These are phyloP conservation scores for Pezicula neosporulosa DNA, from an alignment of 2,329 filamentous ascomycete species.

Conservation along the genomic window DNA sequence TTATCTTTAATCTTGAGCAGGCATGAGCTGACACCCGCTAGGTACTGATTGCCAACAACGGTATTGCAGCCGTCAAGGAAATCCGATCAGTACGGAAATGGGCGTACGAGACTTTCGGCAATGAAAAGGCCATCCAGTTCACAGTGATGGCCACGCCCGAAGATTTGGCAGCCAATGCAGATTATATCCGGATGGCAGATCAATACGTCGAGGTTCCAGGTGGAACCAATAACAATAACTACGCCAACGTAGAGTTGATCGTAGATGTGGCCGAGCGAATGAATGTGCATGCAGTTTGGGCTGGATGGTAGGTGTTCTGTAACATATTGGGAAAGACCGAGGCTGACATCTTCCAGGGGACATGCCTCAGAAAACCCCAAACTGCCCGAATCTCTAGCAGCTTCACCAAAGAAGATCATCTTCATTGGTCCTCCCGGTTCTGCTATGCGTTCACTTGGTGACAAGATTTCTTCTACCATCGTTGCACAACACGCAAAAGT, in stretches of 20 bases:
- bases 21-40: slow-evolving; percentile 35
- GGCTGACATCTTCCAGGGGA: slow-evolving; percentile 55
- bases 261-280: slow-evolving; percentile 98
- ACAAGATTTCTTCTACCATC: slow-evolving; percentile 99
- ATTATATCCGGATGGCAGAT: slow-evolving; percentile 99
- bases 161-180: slow-evolving; percentile 94
- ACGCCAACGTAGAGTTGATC: slow-evolving; percentile 98
- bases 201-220: slow-evolving; percentile 99
- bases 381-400: slow-evolving; percentile 90
- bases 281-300: slow-evolving; percentile 98
- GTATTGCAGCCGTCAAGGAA: slow-evolving; percentile 98
- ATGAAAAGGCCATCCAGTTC: slow-evolving; percentile 97
- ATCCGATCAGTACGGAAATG: slow-evolving; percentile 99
- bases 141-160: slow-evolving; percentile 99
- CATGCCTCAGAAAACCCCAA: slow-evolving; percentile 99
- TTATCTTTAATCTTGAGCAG: neutral
- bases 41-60: slow-evolving; percentile 99
- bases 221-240: slow-evolving; percentile 99
- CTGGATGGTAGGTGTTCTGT: slow-evolving; percentile 73
- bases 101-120: slow-evolving; percentile 99
- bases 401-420: slow-evolving; percentile 96
- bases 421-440: slow-evolving; percentile 98
- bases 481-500: slow-evolving; percentile 96
- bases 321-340: neutral
- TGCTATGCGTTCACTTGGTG: slow-evolving; percentile 96